Base-by-base conservation (phyloP, 1,284 basidiomycete genomes). In the Rhodotorula sp. region DNA sequence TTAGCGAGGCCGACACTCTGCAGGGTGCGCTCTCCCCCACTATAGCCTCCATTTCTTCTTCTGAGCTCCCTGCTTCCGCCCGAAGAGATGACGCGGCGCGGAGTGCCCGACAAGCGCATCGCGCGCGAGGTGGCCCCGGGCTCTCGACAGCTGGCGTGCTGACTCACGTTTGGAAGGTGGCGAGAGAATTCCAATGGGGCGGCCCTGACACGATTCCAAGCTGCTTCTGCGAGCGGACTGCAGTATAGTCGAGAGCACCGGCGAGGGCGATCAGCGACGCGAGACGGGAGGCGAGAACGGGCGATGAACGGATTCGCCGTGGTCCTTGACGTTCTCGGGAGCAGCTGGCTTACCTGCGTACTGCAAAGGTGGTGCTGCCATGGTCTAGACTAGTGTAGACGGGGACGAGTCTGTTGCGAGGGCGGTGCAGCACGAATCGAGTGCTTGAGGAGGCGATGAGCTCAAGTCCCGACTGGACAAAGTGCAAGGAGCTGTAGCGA, bases 201-300 rank as follows among this genome's bases (percentile, higher is more conserved):
- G 88, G 85, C 55, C 90, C 91, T 72, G 88, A 86, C 79, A 93
- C 87, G 78, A 98, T 86, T 74, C 91, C 92, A 70, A 95, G 84
- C 68, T 87, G 86, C 87, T 96, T 98, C 86, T 95, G 93, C 62
- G 95, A 91, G 80, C 95, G 91, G 84, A 88, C 92, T 93, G 79
- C 7, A 10, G 15, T 18, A 10, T 12, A 48, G 15, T 15, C 51
- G 51, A 53, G 26, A 26, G 51, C 20, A 7, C 10, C 24, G n/a
- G 49, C n/a, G 44, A 30, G 45, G 26, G 59, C 24, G 33, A 45
- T 26, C 33, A 29, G 33, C 51, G 37, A 37, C 20, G 60, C 3
- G 24, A 7, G 14, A 24, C 15, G 29, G 24, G 51, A 7, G 22
- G 46, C 46, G 17, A 33, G 46, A 48, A 48, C 17, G 46, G 12